These are phyloP conservation scores for Eimeria tenella DNA, from an alignment of 169 alveolate genomes.

Conservation along the genomic window DNA sequence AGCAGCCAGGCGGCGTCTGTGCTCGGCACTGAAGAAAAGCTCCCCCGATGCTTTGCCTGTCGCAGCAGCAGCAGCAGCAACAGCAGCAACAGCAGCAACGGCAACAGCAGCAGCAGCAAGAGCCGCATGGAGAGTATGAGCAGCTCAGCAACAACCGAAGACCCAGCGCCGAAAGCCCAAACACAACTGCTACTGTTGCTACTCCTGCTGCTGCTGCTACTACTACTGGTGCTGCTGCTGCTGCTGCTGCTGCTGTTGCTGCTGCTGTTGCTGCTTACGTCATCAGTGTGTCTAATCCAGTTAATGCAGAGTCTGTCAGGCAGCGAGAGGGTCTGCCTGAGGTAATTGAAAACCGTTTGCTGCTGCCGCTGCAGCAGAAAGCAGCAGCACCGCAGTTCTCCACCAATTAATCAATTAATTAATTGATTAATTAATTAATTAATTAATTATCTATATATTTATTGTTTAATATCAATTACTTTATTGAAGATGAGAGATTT, in stretches of 20 bases:
- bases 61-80: constrained; percentile 2
- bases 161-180: too few relatives aligned
- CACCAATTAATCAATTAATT: too few relatives aligned
- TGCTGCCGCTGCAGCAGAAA: too few relatives aligned
- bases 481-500: too few relatives aligned
- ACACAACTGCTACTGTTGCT: background rate
- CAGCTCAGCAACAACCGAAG: background rate
- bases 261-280: background rate
- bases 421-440: too few relatives aligned
- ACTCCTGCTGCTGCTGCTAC: background rate
- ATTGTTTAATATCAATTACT: too few relatives aligned
- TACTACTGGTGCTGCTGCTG: constrained; percentile 16
- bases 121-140: background rate
- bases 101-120: background rate
- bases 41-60: constrained; percentile 66
- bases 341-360: too few relatives aligned
- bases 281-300: background rate
- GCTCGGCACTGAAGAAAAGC: constrained; percentile 37
- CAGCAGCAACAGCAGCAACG: background rate
- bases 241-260: background rate
- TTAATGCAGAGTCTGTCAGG: too few relatives aligned
- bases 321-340: too few relatives aligned
- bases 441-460: too few relatives aligned
- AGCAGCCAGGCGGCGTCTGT: constrained; percentile 47
- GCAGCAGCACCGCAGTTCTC: too few relatives aligned